These are phyloP conservation scores for Tolypocladium tropicale DNA, from an alignment of 2,329 filamentous ascomycete genomes.

Conservation along the genomic window DNA sequence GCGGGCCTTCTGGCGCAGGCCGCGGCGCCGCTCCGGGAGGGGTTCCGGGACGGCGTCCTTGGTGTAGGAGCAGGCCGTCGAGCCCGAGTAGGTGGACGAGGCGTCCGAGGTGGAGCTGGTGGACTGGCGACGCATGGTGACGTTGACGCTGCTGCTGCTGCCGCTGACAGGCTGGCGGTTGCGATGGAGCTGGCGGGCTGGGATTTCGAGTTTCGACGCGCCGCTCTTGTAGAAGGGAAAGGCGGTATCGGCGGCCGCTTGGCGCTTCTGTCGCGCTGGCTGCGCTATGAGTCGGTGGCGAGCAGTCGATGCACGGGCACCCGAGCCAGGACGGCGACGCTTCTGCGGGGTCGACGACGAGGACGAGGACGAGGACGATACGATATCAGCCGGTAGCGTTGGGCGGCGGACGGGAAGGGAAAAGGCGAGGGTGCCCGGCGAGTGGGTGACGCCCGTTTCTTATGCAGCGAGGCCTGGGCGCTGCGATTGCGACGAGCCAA, in stretches of 20 bases:
- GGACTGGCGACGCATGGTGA: constrained; percentile 13
- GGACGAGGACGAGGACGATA: no score
- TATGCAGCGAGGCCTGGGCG: neutral
- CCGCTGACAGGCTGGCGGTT: neutral
- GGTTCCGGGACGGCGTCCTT: constrained; percentile 10
- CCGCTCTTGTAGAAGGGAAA: no score
- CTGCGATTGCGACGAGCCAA: neutral
- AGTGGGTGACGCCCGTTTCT: neutral
- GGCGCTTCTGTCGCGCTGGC: neutral
- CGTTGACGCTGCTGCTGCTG: no score
- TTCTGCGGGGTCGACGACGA: no score
- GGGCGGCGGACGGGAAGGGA: neutral
- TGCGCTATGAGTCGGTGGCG: neutral
- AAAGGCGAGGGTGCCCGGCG: neutral
- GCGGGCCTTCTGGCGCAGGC: constrained; percentile 21
- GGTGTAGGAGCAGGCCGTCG: constrained; percentile 17
- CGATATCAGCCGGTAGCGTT: neutral
- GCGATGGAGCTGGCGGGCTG: no score
- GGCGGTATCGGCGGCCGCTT: no score
- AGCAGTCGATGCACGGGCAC: neutral
- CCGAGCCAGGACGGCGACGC: neutral
- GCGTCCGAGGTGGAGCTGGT: constrained; percentile 19
- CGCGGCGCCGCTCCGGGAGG: constrained; percentile 9
- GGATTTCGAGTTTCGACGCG: neutral
- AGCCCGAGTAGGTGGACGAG: constrained; percentile 19